Evolutionary conservation across 768 basidiomycete species (phyloP).

Genomic region (Antrodiella citrinella): DNA sequence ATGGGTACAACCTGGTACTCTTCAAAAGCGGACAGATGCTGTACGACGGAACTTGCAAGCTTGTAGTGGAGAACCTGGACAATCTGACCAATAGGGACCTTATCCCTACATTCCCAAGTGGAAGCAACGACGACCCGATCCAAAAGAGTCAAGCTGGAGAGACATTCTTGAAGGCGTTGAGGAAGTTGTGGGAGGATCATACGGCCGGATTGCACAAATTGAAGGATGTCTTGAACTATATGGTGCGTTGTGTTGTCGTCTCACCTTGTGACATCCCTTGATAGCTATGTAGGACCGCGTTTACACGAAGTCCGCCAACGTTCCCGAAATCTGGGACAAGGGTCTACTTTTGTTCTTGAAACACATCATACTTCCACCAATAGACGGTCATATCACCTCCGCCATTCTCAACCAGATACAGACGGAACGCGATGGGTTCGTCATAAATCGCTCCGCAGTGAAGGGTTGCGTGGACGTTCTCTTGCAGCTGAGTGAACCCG

Average conservation of each 20-base stretch:
- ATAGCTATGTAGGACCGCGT: conserved; percentile 69
- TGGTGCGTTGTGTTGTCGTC: conserved; percentile 46
- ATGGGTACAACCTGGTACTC: conserved; percentile 91
- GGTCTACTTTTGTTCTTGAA: conserved; percentile 79
- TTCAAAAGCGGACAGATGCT: conserved; percentile 77
- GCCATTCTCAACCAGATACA: conserved; percentile 85
- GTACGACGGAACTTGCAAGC: conserved; percentile 74
- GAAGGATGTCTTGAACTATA: conserved; percentile 88
- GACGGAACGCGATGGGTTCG: conserved; percentile 86
- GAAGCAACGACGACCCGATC: conserved; percentile 55
- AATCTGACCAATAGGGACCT: conserved; percentile 68
- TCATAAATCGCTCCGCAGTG: conserved; percentile 85
- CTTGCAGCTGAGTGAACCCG: conserved; percentile 49
- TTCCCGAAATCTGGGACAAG: conserved; percentile 75
- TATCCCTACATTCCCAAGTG: conserved; percentile 74
- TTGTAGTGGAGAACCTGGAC: conserved; percentile 80
- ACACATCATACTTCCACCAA: conserved; percentile 72
- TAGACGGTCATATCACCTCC: conserved; percentile 72
- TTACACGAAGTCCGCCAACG: conserved; percentile 63
- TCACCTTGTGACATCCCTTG: conserved; percentile 5
- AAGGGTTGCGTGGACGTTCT: conserved; percentile 86
- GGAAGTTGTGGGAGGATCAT: conserved; percentile 92
- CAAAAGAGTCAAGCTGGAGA: conserved; percentile 82
- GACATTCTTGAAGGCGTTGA: conserved; percentile 71
- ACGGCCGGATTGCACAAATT: conserved; percentile 81